Evolutionary conservation across 345 rosid genomes (phyloP).

Genomic region (Microcos paniculata): DNA sequence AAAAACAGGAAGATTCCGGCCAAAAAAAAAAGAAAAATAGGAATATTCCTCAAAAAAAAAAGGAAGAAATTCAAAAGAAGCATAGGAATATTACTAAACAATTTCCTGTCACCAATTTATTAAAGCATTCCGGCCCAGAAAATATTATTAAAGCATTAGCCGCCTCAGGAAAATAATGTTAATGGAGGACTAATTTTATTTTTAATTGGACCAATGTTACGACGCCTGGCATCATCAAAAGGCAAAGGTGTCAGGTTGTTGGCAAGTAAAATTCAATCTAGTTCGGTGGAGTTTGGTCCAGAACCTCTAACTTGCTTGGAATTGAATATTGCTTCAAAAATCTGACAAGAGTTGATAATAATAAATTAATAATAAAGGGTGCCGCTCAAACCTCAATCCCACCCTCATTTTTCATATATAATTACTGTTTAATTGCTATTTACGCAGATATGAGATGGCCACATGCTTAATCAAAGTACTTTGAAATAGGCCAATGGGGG

Average conservation of each 20-base stretch:
- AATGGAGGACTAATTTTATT: neutral
- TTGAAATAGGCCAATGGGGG: no score
- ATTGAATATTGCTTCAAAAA: constrained; percentile 20
- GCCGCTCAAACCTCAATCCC: neutral
- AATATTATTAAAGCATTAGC: neutral
- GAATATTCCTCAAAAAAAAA: neutral
- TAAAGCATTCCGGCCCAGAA: no score
- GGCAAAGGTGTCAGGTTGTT: constrained; percentile 20
- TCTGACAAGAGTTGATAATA: neutral
- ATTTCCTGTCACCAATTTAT: no score
- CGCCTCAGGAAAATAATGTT: neutral
- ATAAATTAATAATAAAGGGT: neutral
- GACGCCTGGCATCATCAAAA: neutral
- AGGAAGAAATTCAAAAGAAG: no score
- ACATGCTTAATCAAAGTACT: neutral
- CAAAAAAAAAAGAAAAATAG: neutral
- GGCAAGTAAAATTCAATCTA: constrained; percentile 17
- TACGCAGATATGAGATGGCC: neutral
- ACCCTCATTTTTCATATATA: neutral
- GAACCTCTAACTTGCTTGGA: constrained; percentile 9
- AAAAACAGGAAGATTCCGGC: no score
- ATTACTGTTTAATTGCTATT: neutral
- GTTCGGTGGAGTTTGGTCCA: constrained; percentile 23
- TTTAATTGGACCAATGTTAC: neutral
- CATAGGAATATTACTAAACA: no score